phyloP scores from a whole-genome alignment of 805 yeast species.

The Nakazawaea populi region DNA sequence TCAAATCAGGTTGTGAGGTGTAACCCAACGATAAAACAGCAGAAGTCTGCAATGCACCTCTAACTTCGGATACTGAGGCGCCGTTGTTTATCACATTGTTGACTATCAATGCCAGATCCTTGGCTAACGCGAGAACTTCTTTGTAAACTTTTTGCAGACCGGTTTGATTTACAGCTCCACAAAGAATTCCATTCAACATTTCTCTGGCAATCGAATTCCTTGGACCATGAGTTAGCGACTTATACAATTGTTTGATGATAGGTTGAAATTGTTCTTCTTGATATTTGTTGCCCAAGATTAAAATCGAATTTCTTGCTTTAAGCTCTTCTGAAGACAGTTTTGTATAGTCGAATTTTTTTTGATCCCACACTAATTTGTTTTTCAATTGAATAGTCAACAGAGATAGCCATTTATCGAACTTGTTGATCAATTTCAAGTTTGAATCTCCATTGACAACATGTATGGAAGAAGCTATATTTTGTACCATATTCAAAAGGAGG shows the following conservation, averaged over 20 bases:
- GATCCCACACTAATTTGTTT: slow-evolving; percentile 32
- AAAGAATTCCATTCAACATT: slow-evolving; percentile 38
- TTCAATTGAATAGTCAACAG: slow-evolving; percentile 15
- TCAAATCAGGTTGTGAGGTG: slow-evolving; percentile 36
- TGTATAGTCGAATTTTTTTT: slow-evolving; percentile 16
- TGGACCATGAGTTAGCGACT: slow-evolving; percentile 48
- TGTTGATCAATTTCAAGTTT: background rate
- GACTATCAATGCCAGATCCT: slow-evolving; percentile 40
- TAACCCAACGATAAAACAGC: slow-evolving; percentile 54
- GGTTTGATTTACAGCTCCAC: slow-evolving; percentile 27
- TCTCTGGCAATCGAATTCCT: slow-evolving; percentile 45
- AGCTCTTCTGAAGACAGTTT: slow-evolving; percentile 29
- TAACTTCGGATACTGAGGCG: slow-evolving; percentile 25
- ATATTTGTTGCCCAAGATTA: slow-evolving; percentile 32
- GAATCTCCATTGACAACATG: slow-evolving; percentile 11
- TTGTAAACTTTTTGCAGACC: slow-evolving; percentile 50
- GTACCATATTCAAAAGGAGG: slow-evolving; percentile 28
- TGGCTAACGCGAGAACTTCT: slow-evolving; percentile 46
- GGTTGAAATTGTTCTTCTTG: slow-evolving; percentile 20
- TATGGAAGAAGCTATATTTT: slow-evolving; percentile 25
- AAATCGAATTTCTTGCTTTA: slow-evolving; percentile 34
- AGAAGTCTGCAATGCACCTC: slow-evolving; percentile 32
- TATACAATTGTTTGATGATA: slow-evolving; percentile 37
- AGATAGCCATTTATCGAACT: background rate
- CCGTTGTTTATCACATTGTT: slow-evolving; percentile 28